Base-by-base conservation (phyloP, 2,329 filamentous ascomycete species). In the Coniochaeta prunicola region DNA sequence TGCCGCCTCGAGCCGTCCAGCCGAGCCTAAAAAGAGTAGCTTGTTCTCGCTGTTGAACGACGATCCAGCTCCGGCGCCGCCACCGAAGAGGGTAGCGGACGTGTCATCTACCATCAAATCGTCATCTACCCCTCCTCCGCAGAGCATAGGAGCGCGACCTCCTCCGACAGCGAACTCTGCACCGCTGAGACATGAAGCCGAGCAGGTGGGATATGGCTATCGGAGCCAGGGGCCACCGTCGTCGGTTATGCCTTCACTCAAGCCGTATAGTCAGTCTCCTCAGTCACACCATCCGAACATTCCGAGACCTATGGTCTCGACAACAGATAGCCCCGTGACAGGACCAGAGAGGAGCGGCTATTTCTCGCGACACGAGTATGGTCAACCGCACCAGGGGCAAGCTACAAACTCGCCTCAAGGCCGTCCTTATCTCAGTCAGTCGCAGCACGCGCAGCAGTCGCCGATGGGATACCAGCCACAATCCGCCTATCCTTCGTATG, bases 11-110 rank as follows among this genome's bases (percentile, higher is more conserved):
- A 68, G 75, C 13, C 70, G 73, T 28, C 76, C 75, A 38, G 70
- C 76, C 2, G 80, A 82, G 63, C 77, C 80, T n/a, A 87, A 86
- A 72, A 85, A 79, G 8, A 86, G 83, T 15, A 87, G 75, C 62
- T 78, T 88, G 61, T 85, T 86, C 79, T 82, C 83, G 0, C 69
- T 88, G 61, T 74, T 88, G 3, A 86, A 86, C 63, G 82, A 86
- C 61, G 84, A 86, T 57, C 77, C 79, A n/a, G 72, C 77, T 6
- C 73, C 78, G 7, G 77, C 77, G n/a, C 70, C 76, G 1, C 73
- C 76, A 56, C 73, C 74, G 0, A 83, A 84, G 69, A 76, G 81
- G 33, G 72, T 83, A 31, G 71, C 62, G 42, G 81, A 84, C 58
- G 74, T 84, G 10, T 73, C 76, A 12, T 66, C 67, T 57, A 67